Conservation (phyloP, 164 flowering plant species). For the Umbilicus rupestris region DNA sequence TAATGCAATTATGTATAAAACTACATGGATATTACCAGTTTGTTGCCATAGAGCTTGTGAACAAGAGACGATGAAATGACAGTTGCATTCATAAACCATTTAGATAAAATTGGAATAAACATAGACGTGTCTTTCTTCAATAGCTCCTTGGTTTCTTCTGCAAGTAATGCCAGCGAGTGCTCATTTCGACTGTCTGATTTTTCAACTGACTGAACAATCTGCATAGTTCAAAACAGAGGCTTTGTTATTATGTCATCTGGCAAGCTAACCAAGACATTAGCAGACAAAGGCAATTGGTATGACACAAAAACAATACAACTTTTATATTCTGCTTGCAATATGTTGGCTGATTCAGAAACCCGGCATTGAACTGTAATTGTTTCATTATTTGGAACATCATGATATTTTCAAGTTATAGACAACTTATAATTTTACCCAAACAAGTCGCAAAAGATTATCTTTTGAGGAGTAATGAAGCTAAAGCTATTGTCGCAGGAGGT, state of each 20-base stretch:
- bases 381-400: too few species aligned
- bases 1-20: neutral
- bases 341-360: too few species aligned
- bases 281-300: neutral
- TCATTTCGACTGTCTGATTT: conserved; percentile 41
- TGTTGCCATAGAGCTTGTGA: conserved; percentile 83
- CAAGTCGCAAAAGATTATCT: neutral
- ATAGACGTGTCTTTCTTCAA: conserved; percentile 51
- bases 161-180: conserved; percentile 75
- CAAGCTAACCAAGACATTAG: neutral
- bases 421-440: neutral
- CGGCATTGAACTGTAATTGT: too few species aligned
- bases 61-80: conserved; percentile 70
- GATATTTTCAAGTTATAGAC: too few species aligned
- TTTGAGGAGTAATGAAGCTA: neutral
- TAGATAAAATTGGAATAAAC: conserved; percentile 64
- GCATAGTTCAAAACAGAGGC: conserved; percentile 15
- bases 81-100: conserved; percentile 66
- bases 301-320: neutral
- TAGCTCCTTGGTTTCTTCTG: conserved; percentile 67
- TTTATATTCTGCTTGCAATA: too few species aligned
- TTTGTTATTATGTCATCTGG: too few species aligned
- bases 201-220: conserved; percentile 63
- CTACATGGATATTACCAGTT: conserved; percentile 50
- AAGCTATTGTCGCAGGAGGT: neutral